phyloP scores from a whole-genome alignment of 805 yeast genomes.

The Starmerella vitae region DNA sequence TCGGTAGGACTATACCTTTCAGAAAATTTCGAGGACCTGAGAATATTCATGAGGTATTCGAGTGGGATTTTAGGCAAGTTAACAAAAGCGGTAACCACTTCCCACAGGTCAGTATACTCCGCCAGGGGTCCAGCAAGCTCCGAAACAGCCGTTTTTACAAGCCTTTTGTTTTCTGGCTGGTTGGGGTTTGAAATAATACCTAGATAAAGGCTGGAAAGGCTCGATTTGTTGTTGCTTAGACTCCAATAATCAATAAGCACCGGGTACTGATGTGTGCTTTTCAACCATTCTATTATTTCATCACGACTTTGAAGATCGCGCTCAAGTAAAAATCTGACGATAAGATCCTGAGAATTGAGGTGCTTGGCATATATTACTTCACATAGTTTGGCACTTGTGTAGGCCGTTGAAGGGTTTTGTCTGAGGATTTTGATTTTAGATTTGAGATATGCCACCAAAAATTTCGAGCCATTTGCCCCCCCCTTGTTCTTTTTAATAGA shows the following conservation, averaged over 20 bases:
- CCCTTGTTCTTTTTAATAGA: constrained; percentile 1
- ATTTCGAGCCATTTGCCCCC: constrained; percentile 1
- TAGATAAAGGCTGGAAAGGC: constrained; percentile 21
- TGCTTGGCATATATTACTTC: constrained; percentile 9
- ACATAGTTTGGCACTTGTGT: constrained; percentile 2
- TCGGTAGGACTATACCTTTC: constrained; percentile 22
- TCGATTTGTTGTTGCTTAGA: constrained; percentile 1
- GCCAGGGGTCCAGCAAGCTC: constrained; percentile 21
- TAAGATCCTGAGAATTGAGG: constrained; percentile 4
- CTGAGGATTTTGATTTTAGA: constrained; percentile 7
- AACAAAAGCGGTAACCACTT: constrained; percentile 22
- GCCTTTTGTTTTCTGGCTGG: constrained; percentile 2
- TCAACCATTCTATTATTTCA: constrained; percentile 6
- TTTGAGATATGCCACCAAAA: constrained; percentile 7
- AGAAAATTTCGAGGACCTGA: constrained; percentile 21
- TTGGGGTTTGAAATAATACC: constrained; percentile 2
- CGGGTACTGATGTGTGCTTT: constrained; percentile 3
- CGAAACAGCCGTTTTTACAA: constrained; percentile 22
- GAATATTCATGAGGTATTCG: constrained; percentile 25
- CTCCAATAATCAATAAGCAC: constrained; percentile 15
- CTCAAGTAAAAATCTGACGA: constrained; percentile 12
- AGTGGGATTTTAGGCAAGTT: constrained; percentile 16
- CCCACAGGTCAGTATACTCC: constrained; percentile 21
- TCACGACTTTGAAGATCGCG: constrained; percentile 4
- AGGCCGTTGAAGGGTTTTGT: constrained; percentile 3